These are phyloP conservation scores for Orbilia ellipsospora DNA, from an alignment of 2,329 filamentous ascomycete genomes.

Conservation along the genomic window DNA sequence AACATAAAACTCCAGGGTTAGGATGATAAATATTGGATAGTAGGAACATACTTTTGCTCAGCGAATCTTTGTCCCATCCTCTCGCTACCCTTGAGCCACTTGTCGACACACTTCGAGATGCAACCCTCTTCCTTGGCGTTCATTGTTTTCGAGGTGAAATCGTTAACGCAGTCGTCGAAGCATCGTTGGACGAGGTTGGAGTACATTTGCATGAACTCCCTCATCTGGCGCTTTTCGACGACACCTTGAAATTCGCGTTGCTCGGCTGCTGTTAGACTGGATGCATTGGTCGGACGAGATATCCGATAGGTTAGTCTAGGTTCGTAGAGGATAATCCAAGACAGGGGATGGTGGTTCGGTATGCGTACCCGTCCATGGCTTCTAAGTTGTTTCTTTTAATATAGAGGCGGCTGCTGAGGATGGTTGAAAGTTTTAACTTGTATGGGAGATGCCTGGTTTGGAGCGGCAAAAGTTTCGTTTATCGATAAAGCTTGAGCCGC, in stretches of 20 bases:
- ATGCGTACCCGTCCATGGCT: conserved; percentile 36
- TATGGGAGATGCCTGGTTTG: neutral
- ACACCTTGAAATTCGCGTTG: conserved; percentile 92
- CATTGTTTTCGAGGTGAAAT: conserved; percentile 97
- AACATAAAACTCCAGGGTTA: too few species aligned
- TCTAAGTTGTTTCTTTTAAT: neutral
- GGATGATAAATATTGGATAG: too few species aligned
- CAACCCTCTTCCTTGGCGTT: conserved; percentile 88
- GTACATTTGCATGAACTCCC: conserved; percentile 96
- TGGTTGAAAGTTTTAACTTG: neutral
- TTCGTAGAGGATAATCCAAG: conserved; percentile 63
- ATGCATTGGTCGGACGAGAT: neutral
- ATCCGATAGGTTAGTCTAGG: neutral
- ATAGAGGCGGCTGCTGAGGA: neutral
- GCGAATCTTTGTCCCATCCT: conserved; percentile 91
- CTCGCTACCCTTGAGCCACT: conserved; percentile 91
- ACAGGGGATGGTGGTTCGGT: conserved; percentile 62
- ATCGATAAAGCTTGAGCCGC: conserved; percentile 17
- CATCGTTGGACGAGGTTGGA: conserved; percentile 68
- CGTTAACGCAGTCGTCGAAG: conserved; percentile 96
- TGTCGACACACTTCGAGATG: conserved; percentile 93
- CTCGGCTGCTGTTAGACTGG: conserved; percentile 78
- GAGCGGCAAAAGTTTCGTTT: conserved; percentile 12
- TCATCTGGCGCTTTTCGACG: conserved; percentile 98
- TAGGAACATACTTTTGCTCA: conserved; percentile 63